phyloP scores from a whole-genome alignment of 257 asterid genomes.

The Ehretia macrophylla region DNA sequence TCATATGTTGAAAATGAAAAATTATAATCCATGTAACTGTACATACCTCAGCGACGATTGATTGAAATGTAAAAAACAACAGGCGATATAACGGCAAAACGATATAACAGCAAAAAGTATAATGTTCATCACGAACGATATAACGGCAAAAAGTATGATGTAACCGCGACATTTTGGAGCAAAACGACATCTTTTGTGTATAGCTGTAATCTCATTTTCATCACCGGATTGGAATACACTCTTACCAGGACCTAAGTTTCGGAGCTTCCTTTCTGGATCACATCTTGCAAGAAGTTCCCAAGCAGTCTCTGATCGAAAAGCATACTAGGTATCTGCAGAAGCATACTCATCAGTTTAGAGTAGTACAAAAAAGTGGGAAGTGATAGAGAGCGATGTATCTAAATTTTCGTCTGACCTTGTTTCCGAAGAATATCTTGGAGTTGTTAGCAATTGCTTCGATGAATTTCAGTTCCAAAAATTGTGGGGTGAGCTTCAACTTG shows the following conservation, averaged over 20 bases:
- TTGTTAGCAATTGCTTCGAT: slow-evolving; percentile 88
- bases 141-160: no score
- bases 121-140: no score
- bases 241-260: slow-evolving; percentile 17
- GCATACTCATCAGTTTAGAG: slow-evolving; percentile 19
- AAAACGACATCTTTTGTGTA: no score
- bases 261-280: slow-evolving; percentile 16
- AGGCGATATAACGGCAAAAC: no score
- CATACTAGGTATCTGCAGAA: slow-evolving; percentile 76
- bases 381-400: background rate
- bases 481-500: slow-evolving; percentile 83
- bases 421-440: slow-evolving; percentile 88
- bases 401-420: slow-evolving; percentile 50
- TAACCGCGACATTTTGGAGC: no score
- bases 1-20: no score
- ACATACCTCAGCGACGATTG: no score
- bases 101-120: no score
- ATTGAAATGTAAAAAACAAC: no score
- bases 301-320: slow-evolving; percentile 78
- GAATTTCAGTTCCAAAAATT: slow-evolving; percentile 77
- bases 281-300: slow-evolving; percentile 63
- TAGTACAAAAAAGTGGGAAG: background rate
- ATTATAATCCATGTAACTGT: no score
- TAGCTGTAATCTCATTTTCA: background rate
- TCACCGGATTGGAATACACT: background rate